A percentile compares a stretch with the other conserved stretches of the same genome.
Conservation (phyloP, 495 filamentous ascomycete genomes). For the Tricharina praecox region DNA sequence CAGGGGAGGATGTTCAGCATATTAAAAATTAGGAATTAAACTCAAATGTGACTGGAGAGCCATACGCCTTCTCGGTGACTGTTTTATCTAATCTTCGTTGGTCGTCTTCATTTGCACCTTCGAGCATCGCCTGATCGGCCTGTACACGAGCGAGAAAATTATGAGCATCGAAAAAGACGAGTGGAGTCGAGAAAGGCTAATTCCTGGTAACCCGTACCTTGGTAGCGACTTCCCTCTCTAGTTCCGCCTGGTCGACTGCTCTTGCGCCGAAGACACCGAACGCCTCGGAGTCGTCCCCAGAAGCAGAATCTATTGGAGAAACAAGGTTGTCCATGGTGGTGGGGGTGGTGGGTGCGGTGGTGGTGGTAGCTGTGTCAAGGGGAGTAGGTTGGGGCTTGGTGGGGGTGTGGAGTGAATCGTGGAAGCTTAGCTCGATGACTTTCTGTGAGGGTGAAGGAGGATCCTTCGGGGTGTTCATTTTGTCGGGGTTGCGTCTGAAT, state of each 20-base stretch:
- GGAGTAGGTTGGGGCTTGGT: too few relatives aligned
- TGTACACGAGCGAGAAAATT: slow-evolving; percentile 27
- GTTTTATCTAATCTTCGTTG: slow-evolving; percentile 71
- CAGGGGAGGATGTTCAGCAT: neutral
- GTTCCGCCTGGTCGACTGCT: slow-evolving; percentile 17
- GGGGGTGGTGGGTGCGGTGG: too few relatives aligned
- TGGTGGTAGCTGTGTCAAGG: too few relatives aligned
- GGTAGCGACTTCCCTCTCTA: slow-evolving; percentile 31
- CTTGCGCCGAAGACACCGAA: slow-evolving; percentile 11
- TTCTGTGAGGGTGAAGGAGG: too few relatives aligned
- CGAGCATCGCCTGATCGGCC: slow-evolving; percentile 59
- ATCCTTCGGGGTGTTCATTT: too few relatives aligned
- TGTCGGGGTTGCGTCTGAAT: too few relatives aligned
- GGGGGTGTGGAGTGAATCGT: too few relatives aligned
- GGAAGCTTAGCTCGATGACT: too few relatives aligned
- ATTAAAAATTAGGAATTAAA: too few relatives aligned
- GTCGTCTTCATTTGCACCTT: slow-evolving; percentile 76
- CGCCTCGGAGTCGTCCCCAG: slow-evolving; percentile 1
- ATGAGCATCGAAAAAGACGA: neutral
- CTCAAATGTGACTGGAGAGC: too few relatives aligned
- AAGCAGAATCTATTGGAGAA: neutral
- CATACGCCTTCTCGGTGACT: slow-evolving; percentile 40
- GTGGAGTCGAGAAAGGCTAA: neutral
- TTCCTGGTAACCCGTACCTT: too few relatives aligned
- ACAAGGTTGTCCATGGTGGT: too few relatives aligned